Percentiles rank a stretch among this genome's conserved stretches.
Evolutionary conservation across 1,139 yeast genomes (phyloP).

Genomic region (Sugiyamaella pinicola): DNA sequence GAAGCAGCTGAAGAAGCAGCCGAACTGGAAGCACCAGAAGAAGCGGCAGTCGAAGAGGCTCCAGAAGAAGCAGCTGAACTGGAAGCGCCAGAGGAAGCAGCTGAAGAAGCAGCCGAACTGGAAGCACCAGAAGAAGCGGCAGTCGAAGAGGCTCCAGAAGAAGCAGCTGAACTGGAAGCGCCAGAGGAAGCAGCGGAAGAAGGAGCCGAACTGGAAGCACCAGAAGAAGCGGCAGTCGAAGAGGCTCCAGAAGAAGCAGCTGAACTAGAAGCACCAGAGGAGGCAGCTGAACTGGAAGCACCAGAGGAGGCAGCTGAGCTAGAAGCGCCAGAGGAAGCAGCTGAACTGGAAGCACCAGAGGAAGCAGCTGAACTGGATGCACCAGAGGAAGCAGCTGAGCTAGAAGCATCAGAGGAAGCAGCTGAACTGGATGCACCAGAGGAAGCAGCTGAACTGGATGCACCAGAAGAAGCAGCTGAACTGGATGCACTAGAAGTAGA

Average conservation of each 20-base stretch:
- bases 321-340: neutral
- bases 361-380: conserved; percentile 2
- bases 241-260: neutral
- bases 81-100: neutral
- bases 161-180: neutral
- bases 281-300: neutral
- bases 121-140: neutral
- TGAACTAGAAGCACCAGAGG: neutral
- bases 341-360: neutral
- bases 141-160: neutral
- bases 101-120: neutral
- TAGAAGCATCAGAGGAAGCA: neutral
- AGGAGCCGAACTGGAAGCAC: conserved; percentile 6
- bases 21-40: neutral
- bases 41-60: no score
- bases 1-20: neutral
- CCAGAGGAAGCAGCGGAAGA: no score
- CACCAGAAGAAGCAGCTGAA: conserved; percentile 1
- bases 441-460: neutral
- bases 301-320: conserved; percentile 3
- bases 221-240: neutral
- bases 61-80: neutral
- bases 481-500: neutral
- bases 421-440: neutral
- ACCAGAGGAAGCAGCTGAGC: neutral